Conservation (phyloP, 2,329 filamentous ascomycete species). For the Arthrobotrys pseudoclavata region DNA sequence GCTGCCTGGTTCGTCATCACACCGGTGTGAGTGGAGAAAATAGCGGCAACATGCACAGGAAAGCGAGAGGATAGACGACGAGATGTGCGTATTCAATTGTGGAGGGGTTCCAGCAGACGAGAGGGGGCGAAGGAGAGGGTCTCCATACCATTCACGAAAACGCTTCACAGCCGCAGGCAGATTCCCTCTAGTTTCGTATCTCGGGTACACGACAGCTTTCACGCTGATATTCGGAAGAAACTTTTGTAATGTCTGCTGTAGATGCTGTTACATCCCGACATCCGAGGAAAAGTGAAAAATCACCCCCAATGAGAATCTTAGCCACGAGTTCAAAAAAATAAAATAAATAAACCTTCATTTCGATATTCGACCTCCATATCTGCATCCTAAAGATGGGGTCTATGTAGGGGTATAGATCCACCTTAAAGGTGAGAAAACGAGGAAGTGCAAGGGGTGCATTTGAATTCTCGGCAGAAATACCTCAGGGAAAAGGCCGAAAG, state of each 20-base stretch:
- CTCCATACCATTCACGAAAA: constrained; percentile 79
- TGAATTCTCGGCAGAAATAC: constrained; percentile 61
- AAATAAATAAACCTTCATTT: constrained; percentile 13
- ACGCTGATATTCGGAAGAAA: constrained; percentile 79
- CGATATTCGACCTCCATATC: constrained; percentile 29
- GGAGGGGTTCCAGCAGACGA: constrained; percentile 16
- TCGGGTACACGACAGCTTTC: constrained; percentile 79
- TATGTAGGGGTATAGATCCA: constrained; percentile 35
- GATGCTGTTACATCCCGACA: constrained; percentile 67
- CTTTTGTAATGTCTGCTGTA: constrained; percentile 75
- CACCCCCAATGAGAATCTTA: constrained; percentile 37
- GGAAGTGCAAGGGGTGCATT: constrained; percentile 23
- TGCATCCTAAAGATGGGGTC: constrained; percentile 36
- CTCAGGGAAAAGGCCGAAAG: constrained; percentile 81
- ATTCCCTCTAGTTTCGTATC: constrained; percentile 85
- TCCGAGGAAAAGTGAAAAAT: constrained; percentile 15
- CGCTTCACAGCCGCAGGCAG: constrained; percentile 77
- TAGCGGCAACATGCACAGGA: constrained; percentile 23
- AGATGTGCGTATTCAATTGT: constrained; percentile 1
- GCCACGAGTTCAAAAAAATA: constrained; percentile 28
- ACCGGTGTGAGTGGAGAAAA: constrained; percentile 30
- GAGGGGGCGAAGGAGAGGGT: constrained; percentile 4
- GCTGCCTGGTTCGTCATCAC: constrained; percentile 57
- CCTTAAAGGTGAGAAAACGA: constrained; percentile 19
- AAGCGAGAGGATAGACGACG: constrained; percentile 14